Evolutionary conservation across 345 rosid species (phyloP).

Genomic region (Dovyalis caffra): DNA sequence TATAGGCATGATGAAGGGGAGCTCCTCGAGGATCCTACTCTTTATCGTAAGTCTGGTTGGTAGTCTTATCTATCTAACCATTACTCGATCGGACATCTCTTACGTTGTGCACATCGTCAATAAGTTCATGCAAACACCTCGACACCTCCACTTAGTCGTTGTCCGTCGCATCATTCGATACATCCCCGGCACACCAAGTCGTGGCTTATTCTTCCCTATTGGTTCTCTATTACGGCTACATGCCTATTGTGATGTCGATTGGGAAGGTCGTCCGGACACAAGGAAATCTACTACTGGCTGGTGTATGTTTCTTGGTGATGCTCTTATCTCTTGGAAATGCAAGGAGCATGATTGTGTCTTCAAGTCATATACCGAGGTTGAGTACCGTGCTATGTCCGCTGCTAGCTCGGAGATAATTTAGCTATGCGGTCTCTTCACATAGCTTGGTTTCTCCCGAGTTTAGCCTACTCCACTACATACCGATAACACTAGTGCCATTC

Average conservation of each 20-base stretch:
- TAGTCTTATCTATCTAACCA: too few relatives aligned
- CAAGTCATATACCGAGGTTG: too few relatives aligned
- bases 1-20: too few relatives aligned
- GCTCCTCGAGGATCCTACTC: too few relatives aligned
- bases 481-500: too few relatives aligned
- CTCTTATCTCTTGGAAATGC: not conserved
- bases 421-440: not conserved
- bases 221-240: too few relatives aligned
- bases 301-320: not conserved
- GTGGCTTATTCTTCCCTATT: not conserved
- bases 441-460: not conserved
- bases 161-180: not conserved
- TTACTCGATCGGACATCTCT: too few relatives aligned
- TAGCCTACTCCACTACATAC: not conserved
- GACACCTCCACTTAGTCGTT: too few relatives aligned
- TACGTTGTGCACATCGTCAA: too few relatives aligned
- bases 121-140: too few relatives aligned
- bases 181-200: too few relatives aligned
- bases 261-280: not conserved
- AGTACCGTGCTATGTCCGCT: not conserved
- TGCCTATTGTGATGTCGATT: not conserved
- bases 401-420: not conserved
- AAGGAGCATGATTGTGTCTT: not conserved
- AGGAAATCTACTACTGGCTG: not conserved
- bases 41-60: too few relatives aligned